Evolutionary conservation across 1,284 basidiomycete genomes (phyloP), one percentile per base, ranked within the genome.

Genomic region (Puccinia hordei): DNA sequence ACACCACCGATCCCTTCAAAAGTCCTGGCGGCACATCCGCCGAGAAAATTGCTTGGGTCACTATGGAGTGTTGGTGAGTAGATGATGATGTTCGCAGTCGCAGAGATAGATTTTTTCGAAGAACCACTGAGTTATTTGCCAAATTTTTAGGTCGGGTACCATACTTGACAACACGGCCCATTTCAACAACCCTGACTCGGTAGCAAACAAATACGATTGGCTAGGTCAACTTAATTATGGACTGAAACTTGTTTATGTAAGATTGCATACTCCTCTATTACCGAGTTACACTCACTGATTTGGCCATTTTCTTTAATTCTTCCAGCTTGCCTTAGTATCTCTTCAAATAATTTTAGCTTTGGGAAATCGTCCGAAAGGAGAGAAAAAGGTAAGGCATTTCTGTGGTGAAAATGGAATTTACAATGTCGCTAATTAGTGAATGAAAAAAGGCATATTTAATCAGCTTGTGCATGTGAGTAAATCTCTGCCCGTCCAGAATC

Each of bases 321-420:
- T 22, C 33, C 51, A 78, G 65, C 65, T 68, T 9, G 61, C 75
- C 38, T 57, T 78, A 19, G 49, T 69, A 22, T 38, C 75, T 13
- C 65, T 69, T 46, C 75, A 78, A 87, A 97, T 99, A 84, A 90
- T 98, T 55, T 88, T 98, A n/a, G 95, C 95, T 3, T 87, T 78
- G 41, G 95, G 95, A 80, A 98, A 98, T 86, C 88, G 96, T 82
- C 96, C 95, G 1, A 98, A 98, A 85, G 95, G 94, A 81, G 96
- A 98, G 87, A 90, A 92, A 75, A 85, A 89, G 9, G 46, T 93
- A 12, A 98, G 98, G 84, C 87, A 91, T 0, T 83, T 91, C 35
- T 96, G 94, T 5, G 88, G 98, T 83, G 91, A 30, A 68, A 15
- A 15, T 13, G 1, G n/a, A 6, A 68, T 22, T n/a, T 68, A 91